Conservation (phyloP, 805 yeast genomes). For the Cyberlindnera veronae region DNA sequence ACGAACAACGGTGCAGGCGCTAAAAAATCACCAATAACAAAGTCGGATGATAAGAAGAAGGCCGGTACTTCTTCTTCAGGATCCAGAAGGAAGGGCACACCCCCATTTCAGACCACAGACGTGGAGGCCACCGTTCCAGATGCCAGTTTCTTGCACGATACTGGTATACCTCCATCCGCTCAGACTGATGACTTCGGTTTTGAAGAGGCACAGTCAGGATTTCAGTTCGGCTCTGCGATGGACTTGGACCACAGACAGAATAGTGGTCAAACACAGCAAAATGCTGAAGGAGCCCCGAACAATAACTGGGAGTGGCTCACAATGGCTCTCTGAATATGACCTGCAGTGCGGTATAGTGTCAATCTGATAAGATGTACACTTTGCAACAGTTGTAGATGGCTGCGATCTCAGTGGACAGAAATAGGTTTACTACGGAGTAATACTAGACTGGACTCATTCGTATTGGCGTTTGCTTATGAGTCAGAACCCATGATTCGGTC, state of each 20-base stretch:
- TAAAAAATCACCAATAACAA: too few relatives aligned
- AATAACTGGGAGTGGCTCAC: slow-evolving; percentile 31
- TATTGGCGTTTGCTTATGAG: too few relatives aligned
- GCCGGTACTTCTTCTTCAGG: not conserved
- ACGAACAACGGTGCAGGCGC: not conserved
- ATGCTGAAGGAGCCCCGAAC: slow-evolving; percentile 17
- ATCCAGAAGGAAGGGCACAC: slow-evolving; percentile 5
- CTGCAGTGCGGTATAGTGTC: too few relatives aligned
- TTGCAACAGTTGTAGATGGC: too few relatives aligned
- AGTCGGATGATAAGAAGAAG: too few relatives aligned
- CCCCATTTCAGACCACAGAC: not conserved
- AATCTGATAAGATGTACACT: too few relatives aligned
- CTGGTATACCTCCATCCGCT: not conserved
- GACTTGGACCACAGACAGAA: slow-evolving; percentile 10
- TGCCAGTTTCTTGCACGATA: slow-evolving; percentile 2
- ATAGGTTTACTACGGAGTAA: too few relatives aligned
- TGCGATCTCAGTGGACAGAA: too few relatives aligned
- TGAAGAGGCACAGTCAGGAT: slow-evolving; percentile 11
- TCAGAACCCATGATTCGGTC: too few relatives aligned
- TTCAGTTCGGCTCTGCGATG: slow-evolving; percentile 15
- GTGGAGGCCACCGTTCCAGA: not conserved
- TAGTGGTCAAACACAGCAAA: slow-evolving; percentile 1
- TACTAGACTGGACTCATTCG: too few relatives aligned
- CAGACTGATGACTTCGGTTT: slow-evolving; percentile 8
- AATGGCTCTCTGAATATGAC: slow-evolving; percentile 25